Percentiles rank a stretch among this genome's conserved stretches.
phyloP scores from a whole-genome alignment of 768 basidiomycete species.

The Gloeophyllum trabeum region DNA sequence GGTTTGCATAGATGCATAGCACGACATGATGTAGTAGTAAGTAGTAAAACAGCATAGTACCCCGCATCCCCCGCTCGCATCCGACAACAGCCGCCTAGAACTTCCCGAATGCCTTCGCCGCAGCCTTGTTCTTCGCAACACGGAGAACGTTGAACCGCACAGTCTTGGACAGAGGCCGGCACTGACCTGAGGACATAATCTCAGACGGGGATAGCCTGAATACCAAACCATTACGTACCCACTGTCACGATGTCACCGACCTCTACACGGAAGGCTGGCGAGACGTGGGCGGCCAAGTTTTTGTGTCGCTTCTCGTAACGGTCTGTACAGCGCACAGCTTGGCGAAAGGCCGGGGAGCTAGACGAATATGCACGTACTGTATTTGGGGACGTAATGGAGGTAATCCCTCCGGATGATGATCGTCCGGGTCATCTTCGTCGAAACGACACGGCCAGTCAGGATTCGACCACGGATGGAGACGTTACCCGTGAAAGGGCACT shows the following conservation, averaged over 20 bases:
- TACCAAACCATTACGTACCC: constrained; percentile 39
- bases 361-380: constrained; percentile 57
- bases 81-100: constrained; percentile 51
- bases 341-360: background rate
- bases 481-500: constrained; percentile 97
- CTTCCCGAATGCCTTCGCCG: constrained; percentile 89
- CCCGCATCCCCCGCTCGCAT: constrained; percentile 3
- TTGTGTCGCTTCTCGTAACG: constrained; percentile 99
- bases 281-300: constrained; percentile 94
- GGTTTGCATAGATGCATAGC: background rate
- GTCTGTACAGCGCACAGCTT: constrained; percentile 33
- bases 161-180: constrained; percentile 97
- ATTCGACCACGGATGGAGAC: constrained; percentile 99
- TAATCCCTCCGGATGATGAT: constrained; percentile 93
- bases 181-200: constrained; percentile 58
- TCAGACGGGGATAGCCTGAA: background rate
- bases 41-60: constrained; percentile 1
- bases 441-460: constrained; percentile 93
- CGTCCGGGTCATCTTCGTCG: constrained; percentile 99
- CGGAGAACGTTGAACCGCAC: constrained; percentile 99
- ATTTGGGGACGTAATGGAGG: constrained; percentile 96
- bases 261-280: constrained; percentile 98
- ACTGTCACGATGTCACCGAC: constrained; percentile 90
- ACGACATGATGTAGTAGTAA: constrained; percentile 1
- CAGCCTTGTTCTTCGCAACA: constrained; percentile 87